Evolutionary conservation across 2,329 filamentous ascomycete species (phyloP), one percentile per base, ranked within the genome.

Genomic region (Delphinella strobiligena): DNA sequence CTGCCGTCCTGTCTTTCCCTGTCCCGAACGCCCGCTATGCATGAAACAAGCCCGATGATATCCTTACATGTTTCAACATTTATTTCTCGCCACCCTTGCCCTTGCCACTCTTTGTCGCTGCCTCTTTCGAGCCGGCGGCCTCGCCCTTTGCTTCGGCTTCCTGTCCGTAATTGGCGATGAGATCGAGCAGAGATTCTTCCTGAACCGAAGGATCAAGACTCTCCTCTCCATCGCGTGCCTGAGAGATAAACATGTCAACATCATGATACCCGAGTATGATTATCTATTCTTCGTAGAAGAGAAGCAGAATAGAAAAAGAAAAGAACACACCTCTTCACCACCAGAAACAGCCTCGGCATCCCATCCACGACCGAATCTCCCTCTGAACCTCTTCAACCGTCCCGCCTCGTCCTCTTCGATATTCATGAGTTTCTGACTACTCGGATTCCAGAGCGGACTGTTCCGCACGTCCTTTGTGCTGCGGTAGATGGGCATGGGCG

Each of bases 351-450:
- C 55, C 38, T 59, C 64, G 17, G 75, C 68, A 64, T 98, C 91
- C 71, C 84, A 98, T 9, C 77, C 78, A 43, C 81, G 70, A 18
- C 91, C 91, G 67, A 88, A 98, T 42, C 82, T 74, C 45, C 73
- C 74, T 53, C 91, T 74, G 68, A 98, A 98, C 40, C 84, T 82
- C 38, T 80, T 82, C 54, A 98, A 65, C 56, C 82, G 77, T 14
- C 91, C 91, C 3, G 91, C 89, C 71, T 96, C 91, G 61, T 98
- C 91, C 47, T 93, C 78, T 66, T 98, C 91, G 42, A 95, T 73
- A 60, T 91, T 94, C 58, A 80, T 68, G 53, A 98, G 69, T 46
- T 82, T 81, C 62, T 78, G 78, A 49, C 82, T 80, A 43, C 71
- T 79, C 0, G 91, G 91, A 61, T 96, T 91, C 91, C 91, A 98